Evolutionary conservation across 73 alveolate species (phyloP).

Genomic region (Blepharisma stoltei): DNA sequence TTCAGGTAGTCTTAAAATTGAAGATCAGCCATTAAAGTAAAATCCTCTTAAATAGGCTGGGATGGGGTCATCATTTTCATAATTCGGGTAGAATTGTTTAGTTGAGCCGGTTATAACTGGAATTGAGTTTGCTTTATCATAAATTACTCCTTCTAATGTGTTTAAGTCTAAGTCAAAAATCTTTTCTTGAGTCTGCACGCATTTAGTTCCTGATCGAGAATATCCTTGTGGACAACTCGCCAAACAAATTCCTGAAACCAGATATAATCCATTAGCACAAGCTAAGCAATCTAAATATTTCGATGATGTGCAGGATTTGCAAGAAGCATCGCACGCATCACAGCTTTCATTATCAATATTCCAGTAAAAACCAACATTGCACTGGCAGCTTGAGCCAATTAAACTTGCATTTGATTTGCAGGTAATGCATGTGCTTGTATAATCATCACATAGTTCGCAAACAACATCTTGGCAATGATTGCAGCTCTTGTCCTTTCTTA

Average conservation of each 20-base stretch:
- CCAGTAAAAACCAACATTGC: too few species aligned
- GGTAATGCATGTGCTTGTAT: too few species aligned
- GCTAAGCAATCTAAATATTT: background rate
- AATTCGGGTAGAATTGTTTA: slow-evolving; percentile 3
- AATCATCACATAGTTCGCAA: too few species aligned
- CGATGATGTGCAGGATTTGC: background rate
- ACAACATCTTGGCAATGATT: too few species aligned
- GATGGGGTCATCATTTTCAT: slow-evolving; percentile 7
- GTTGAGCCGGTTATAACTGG: slow-evolving; percentile 1
- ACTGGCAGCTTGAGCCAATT: too few species aligned
- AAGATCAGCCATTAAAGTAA: background rate
- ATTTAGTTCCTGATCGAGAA: background rate
- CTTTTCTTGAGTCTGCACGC: background rate
- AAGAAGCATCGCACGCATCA: background rate
- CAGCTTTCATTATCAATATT: background rate
- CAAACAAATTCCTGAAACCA: background rate
- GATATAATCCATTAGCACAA: background rate
- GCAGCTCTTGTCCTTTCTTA: too few species aligned
- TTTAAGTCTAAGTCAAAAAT: too few species aligned
- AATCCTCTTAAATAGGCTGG: slow-evolving; percentile 1
- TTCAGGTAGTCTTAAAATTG: too few species aligned
- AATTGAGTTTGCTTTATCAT: background rate
- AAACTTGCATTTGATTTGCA: too few species aligned
- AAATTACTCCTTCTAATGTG: too few species aligned
- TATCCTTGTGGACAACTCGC: background rate